Base-by-base conservation (phyloP, 1,284 basidiomycete genomes). In the Fomitopsis palustris region DNA sequence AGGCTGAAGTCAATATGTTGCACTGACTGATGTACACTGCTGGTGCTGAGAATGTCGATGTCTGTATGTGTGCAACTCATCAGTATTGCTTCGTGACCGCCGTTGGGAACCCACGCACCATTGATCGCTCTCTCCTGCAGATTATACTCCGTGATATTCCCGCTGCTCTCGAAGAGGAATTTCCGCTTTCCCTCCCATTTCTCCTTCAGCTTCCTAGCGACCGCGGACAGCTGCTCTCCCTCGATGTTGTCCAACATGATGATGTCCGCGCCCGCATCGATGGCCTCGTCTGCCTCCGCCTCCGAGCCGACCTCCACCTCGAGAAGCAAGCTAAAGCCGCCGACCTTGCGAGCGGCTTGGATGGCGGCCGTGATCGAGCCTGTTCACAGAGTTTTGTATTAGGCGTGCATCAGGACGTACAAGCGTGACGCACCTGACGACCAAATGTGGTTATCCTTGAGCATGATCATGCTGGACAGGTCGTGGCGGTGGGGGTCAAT, bases 391-490 rank as follows among this genome's bases (percentile, higher is more conserved):
- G 53, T 38, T 16, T 21, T 38, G 14, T 8, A 17, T 19, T 21
- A 9, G 33, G 39, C 16, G 21, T 33, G 33, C 3, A 43, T 52
- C 19, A 52, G 12, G 21, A 55, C 45, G 42, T 23, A 38, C 4
- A 12, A 27, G 16, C 19, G 37, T 51, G 57, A 69, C 79, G 65
- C 67, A 88, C 94, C 95, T 29, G 90, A 93, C 7, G 95, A 96
- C 96, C 95, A 98, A 70, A 99, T 95, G 72, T 99, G 97, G 73
- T 99, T 99, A 72, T 99, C 96, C 77, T 99, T 99, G 69, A 99
- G 86, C 96, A 99, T 99, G 71, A 99, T 96, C 96, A 99, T 99
- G 72, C 92, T 94, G 39, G 92, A 95, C 35, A 99, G 81, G 75
- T 98, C 96, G 70, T 98, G 92, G n/a, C 97, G 84, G 77, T 99